Base-by-base conservation (phyloP, 305 asterid genomes). In the Fraxinus baroniana region DNA sequence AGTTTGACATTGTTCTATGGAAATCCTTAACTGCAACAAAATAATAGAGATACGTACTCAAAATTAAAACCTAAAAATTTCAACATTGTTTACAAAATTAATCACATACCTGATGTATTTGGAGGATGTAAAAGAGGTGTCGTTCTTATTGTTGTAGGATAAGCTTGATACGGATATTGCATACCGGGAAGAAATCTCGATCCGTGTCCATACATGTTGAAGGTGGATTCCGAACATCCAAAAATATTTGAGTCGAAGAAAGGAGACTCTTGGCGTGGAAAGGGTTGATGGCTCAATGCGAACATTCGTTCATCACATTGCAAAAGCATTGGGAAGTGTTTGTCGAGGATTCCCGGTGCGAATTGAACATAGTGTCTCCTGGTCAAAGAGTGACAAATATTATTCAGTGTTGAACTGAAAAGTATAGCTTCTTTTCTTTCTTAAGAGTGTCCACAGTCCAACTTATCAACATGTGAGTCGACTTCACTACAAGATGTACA, bases 321-420 rank as follows among this genome's bases (percentile, higher is more conserved):
- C 76, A 71, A 30, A 71, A 71, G 76, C 76, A 71, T 71, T 32
- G 36, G 76, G 5, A 32, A 71, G 26, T 71, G 76, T 71, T 7
- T 71, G 26, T 71, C 76, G 8, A 71, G 76, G 24, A 71, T 7
- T 17, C 76, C 26, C 0, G 41, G 46, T 12, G 44, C 46, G 1
- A 71, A 71, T 17, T 71, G 76, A 33, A 32, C 5, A 33, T 33
- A 71, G 26, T 71, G 76, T 71, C 76, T 32, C 76, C 76, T 71
- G 26, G 2, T 70, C 22, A 71, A 33, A 30, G 13, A 71, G 39
- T 71, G 3, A 33, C 46, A 17, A 71, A 30, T 15, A 33, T 71
- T 3, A 66, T 66, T 10, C 7, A 66, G n/a, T 10, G 32, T 24
- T 70, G 41, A 17, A 30, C 5, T 26, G 36, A 66, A 26, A 64